A percentile compares a stretch with the other conserved stretches of the same genome.
Conservation (phyloP, 1,284 basidiomycete genomes). For the Boletellus dicymbophilus region DNA sequence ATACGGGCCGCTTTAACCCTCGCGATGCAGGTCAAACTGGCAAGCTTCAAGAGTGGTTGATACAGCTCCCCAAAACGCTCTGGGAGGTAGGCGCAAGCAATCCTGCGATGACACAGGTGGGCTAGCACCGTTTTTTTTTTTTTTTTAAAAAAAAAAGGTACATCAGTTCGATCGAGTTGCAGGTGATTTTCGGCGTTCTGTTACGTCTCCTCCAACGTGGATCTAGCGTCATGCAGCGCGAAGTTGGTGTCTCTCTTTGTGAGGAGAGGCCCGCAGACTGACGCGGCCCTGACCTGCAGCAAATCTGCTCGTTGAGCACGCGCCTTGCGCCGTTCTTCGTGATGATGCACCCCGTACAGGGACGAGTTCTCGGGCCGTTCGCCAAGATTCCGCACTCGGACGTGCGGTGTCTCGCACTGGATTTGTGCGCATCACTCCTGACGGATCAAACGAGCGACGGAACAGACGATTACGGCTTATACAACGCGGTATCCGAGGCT, state of each 20-base stretch:
- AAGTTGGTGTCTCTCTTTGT: conserved; percentile 38
- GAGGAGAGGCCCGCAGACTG: conserved; percentile 17
- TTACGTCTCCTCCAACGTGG: conserved; percentile 62
- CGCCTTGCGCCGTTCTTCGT: conserved; percentile 79
- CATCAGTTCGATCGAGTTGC: neutral
- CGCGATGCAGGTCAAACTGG: conserved; percentile 33
- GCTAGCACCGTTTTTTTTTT: too few relatives aligned
- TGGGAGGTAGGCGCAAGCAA: conserved; percentile 80
- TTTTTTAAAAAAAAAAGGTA: too few relatives aligned
- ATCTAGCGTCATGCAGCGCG: conserved; percentile 41
- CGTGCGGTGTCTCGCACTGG: conserved; percentile 47
- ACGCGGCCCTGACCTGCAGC: conserved; percentile 20
- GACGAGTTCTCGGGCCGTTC: conserved; percentile 75
- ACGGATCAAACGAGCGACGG: conserved; percentile 15
- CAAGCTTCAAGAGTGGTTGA: conserved; percentile 61
- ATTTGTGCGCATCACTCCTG: conserved; percentile 42
- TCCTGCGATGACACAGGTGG: conserved; percentile 56
- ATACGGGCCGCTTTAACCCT: conserved; percentile 51
- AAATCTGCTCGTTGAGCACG: conserved; percentile 42
- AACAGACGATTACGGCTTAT: conserved; percentile 12
- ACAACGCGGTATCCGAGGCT: conserved; percentile 26
- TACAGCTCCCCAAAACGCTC: conserved; percentile 71
- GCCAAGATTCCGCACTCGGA: conserved; percentile 50
- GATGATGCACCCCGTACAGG: conserved; percentile 69
- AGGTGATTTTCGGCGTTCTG: conserved; percentile 66